Evolutionary conservation across 495 filamentous ascomycete species (phyloP).

Genomic region (Annulohypoxylon nitens): DNA sequence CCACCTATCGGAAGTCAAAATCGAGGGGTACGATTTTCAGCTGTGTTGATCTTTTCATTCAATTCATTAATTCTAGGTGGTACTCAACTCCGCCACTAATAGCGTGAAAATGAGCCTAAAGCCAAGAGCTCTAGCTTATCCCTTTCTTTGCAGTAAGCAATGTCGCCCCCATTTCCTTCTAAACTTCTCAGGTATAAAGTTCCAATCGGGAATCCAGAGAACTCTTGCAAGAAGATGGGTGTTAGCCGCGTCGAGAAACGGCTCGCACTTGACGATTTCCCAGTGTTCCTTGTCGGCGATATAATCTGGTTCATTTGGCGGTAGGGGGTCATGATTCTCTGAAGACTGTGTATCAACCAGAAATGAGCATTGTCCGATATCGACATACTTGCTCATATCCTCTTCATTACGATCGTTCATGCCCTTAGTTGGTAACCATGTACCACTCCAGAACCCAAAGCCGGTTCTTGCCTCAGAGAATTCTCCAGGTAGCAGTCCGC

Average conservation of each 20-base stretch:
- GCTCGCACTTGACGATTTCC: conserved; percentile 78
- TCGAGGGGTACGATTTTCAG: background rate
- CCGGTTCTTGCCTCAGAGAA: conserved; percentile 77
- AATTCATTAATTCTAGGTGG: background rate
- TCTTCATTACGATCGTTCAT: conserved; percentile 95
- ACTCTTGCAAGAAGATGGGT: conserved; percentile 82
- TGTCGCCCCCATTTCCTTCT: conserved; percentile 84
- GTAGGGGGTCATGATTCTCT: conserved; percentile 53
- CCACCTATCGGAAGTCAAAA: background rate
- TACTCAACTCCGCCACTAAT: conserved; percentile 8
- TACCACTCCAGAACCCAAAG: conserved; percentile 76
- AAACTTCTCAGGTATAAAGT: conserved; percentile 75
- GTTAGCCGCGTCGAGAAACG: conserved; percentile 82
- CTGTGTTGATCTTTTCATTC: conserved; percentile 13
- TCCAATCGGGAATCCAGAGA: conserved; percentile 84
- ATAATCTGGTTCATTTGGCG: conserved; percentile 79
- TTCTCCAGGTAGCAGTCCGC: conserved; percentile 89
- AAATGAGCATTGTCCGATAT: conserved; percentile 81
- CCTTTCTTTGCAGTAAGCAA: conserved; percentile 76
- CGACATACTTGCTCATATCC: conserved; percentile 87
- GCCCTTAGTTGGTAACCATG: conserved; percentile 82
- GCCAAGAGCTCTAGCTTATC: conserved; percentile 28
- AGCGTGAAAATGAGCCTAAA: background rate
- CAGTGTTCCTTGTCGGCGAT: conserved; percentile 75
- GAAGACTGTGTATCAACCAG: conserved; percentile 90